Conservation (phyloP, 2,329 filamentous ascomycete species). For the Metarhizium anisopliae region DNA sequence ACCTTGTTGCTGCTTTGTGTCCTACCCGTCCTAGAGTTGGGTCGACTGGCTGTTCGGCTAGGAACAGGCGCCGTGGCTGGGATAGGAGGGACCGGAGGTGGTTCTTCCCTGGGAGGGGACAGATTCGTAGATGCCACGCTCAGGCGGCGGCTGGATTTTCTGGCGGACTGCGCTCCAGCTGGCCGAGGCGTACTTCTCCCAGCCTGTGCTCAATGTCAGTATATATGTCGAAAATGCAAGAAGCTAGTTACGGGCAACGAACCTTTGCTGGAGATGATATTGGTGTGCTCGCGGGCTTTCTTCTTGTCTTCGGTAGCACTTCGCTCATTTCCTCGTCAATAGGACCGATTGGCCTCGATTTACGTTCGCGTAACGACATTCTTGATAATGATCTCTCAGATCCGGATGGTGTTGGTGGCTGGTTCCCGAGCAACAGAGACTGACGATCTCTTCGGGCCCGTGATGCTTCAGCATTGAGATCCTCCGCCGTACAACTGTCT, state of each 20-base stretch:
- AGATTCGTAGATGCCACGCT: conserved; percentile 36
- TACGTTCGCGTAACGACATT: conserved; percentile 67
- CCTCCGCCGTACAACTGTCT: conserved; percentile 66
- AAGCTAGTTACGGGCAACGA: background rate
- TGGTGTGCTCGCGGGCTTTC: conserved; percentile 52
- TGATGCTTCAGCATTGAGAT: conserved; percentile 63
- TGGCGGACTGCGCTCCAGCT: conserved; percentile 16
- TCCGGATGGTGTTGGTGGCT: conserved; percentile 16
- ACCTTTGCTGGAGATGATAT: conserved; percentile 20
- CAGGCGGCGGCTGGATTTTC: conserved; percentile 36
- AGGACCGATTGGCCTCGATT: conserved; percentile 46
- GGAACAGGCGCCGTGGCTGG: conserved; percentile 3
- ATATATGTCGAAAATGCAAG: background rate
- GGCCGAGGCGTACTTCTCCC: conserved; percentile 22
- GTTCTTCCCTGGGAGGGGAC: conserved; percentile 12
- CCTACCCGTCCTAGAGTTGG: conserved; percentile 16
- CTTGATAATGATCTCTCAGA: conserved; percentile 41
- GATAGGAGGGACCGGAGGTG: background rate
- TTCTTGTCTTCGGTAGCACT: conserved; percentile 33
- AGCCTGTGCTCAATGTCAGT: conserved; percentile 14
- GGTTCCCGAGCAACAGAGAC: conserved; percentile 31
- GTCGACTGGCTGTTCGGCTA: conserved; percentile 24
- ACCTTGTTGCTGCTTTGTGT: conserved; percentile 31
- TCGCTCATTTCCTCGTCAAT: conserved; percentile 33
- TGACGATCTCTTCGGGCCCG: conserved; percentile 57